Percentiles rank a stretch among this genome's conserved stretches.
phyloP scores from a whole-genome alignment of 805 yeast species.

The Candida yuanshanica region DNA sequence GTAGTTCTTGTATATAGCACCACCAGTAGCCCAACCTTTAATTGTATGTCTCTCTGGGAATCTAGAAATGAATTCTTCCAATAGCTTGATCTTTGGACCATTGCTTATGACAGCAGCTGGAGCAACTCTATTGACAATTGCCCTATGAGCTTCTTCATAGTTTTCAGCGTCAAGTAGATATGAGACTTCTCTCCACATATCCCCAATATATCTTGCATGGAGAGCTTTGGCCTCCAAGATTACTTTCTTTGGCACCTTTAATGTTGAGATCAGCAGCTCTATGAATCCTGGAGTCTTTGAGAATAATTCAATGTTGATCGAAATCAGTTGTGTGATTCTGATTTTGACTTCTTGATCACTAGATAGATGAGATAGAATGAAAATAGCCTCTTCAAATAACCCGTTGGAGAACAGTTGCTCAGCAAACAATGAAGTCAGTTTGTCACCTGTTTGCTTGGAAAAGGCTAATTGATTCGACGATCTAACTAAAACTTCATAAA shows the following conservation, averaged over 20 bases:
- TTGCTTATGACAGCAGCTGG: slow-evolving; percentile 63
- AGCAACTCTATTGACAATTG: slow-evolving; percentile 55
- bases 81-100: slow-evolving; percentile 22
- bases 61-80: slow-evolving; percentile 32
- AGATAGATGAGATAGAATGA: slow-evolving; percentile 51
- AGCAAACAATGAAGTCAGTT: slow-evolving; percentile 39
- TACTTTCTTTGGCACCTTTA: slow-evolving; percentile 43
- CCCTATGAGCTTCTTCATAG: slow-evolving; percentile 58
- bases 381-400: slow-evolving; percentile 54
- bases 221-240: slow-evolving; percentile 59
- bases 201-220: slow-evolving; percentile 40
- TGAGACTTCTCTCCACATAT: slow-evolving; percentile 54
- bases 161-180: slow-evolving; percentile 56
- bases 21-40: slow-evolving; percentile 50
- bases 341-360: slow-evolving; percentile 41
- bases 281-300: slow-evolving; percentile 19
- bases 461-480: slow-evolving; percentile 23
- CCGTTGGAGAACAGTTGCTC: slow-evolving; percentile 43
- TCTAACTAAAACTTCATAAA: slow-evolving; percentile 39
- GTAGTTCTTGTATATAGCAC: slow-evolving; percentile 52
- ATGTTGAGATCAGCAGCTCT: slow-evolving; percentile 29
- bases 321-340: slow-evolving; percentile 30
- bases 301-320: slow-evolving; percentile 21
- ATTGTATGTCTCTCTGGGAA: slow-evolving; percentile 41
- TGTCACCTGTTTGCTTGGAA: slow-evolving; percentile 30